These are phyloP conservation scores for Leccinum sublutescens DNA, from an alignment of 768 basidiomycete species.

Conservation along the genomic window DNA sequence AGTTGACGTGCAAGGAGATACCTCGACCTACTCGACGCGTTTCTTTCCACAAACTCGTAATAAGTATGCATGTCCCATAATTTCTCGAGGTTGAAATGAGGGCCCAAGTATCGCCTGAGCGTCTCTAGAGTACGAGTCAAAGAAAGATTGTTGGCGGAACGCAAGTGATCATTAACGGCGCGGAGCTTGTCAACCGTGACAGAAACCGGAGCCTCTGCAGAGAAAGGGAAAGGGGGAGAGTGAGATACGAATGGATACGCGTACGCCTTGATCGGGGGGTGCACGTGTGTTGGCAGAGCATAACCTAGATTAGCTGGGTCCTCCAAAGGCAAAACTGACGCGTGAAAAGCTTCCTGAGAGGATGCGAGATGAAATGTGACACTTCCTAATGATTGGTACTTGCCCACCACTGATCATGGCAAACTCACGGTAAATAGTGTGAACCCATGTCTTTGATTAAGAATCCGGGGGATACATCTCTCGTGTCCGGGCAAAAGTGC, in stretches of 20 bases:
- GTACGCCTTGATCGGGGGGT: slow-evolving; percentile 31
- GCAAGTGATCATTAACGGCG: slow-evolving; percentile 32
- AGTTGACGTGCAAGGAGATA: neutral
- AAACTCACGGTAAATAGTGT: slow-evolving; percentile 29
- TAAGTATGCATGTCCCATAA: slow-evolving; percentile 48
- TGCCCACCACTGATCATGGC: neutral
- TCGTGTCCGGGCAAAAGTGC: slow-evolving; percentile 36
- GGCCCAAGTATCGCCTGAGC: slow-evolving; percentile 38
- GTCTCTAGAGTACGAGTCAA: slow-evolving; percentile 39
- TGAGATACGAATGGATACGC: slow-evolving; percentile 37
- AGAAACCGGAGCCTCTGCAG: slow-evolving; percentile 31
- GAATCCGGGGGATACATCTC: slow-evolving; percentile 25
- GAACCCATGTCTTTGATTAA: slow-evolving; percentile 25
- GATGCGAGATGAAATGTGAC: slow-evolving; percentile 36
- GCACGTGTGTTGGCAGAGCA: slow-evolving; percentile 22
- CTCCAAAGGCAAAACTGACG: slow-evolving; percentile 27
- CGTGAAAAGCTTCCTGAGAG: slow-evolving; percentile 36
- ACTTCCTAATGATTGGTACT: slow-evolving; percentile 20
- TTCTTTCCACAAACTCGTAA: slow-evolving; percentile 43
- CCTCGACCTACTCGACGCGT: slow-evolving; percentile 35
- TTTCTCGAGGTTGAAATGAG: slow-evolving; percentile 44
- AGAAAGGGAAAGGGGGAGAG: slow-evolving; percentile 39
- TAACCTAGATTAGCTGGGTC: slow-evolving; percentile 23
- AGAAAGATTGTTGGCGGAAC: slow-evolving; percentile 39
- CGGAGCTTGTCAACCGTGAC: slow-evolving; percentile 17